Base-by-base conservation (phyloP, 2,329 filamentous ascomycete genomes). In the Thermothelomyces thermophilus region DNA sequence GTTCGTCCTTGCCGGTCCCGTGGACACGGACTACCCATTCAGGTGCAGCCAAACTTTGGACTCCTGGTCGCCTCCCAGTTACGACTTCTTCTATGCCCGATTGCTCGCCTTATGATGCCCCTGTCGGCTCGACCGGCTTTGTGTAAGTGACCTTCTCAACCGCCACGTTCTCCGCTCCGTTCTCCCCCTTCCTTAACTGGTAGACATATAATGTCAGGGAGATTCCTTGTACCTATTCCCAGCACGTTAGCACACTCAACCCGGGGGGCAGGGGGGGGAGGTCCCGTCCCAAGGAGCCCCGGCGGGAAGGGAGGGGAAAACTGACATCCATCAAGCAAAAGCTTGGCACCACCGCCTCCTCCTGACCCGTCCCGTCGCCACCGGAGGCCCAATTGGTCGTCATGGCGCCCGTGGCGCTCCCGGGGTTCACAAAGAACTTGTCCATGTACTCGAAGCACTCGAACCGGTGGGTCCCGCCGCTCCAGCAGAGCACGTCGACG, bases 311-410 rank as follows among this genome's bases (percentile, higher is more conserved):
- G 48, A 41, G 13, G 5, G 5, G n/a, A 8, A 48, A 40, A 84
- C 89, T 73, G 68, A 96, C 90, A 78, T 97, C 91, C 91, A 97
- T 96, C 67, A 97, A 71, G 64, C 93, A 95, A 69, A 97, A 96
- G 66, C 90, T 95, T 22, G 91, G 91, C 50, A 83, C 84, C 20
- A 86, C 86, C 48, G 91, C 86, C 63, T 87, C 81, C n/a, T 70
- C 73, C 35, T 77, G 42, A 36, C 13, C 26, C 14, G 28, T 26
- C 6, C 20, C 48, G 2, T 26, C 20, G n/a, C 46, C 46, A 8
- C 22, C 77, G 45, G 71, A 70, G 17, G 70, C 71, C 75, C 78
- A 83, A 17, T 77, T 75, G 1, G 76, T 76, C 19, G 76, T 71
- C 56, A 80, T 80, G 2, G 81, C 81, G 9, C 82, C 82, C 5